Base-by-base conservation (phyloP, 306 rosid species). In the Phaseolus lunatus region DNA sequence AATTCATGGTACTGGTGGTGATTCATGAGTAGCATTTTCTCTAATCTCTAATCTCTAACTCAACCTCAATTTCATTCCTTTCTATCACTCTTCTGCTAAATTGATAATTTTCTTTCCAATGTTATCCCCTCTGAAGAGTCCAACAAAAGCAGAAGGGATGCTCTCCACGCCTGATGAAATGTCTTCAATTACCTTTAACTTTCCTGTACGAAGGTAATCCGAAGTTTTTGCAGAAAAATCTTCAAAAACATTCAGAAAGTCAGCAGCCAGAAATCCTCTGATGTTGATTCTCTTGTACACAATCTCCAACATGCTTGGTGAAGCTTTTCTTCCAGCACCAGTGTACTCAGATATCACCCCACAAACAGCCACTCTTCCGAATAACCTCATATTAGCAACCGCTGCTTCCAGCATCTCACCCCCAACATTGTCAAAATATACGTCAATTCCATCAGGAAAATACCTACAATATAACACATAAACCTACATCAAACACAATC, bases 351-450 rank as follows among this genome's bases (percentile, higher is more conserved):
- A 78, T 0, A 93, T 93, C 3, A 87, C 90, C 0, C 96, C 95
- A 78, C 95, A 93, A 22, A 75, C 67, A 10, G 86, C 85, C 65
- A 93, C 90, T 82, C 93, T 90, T 14, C 98, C 98, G 48, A 77
- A 84, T 3, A 48, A 1, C 35, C 87, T 93, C 97, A 93, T 81
- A 75, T 91, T 93, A 0, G 56, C 73, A 69, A 91, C 68, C 0
- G 97, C 89, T 50, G 95, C 98, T 44, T 91, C 92, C n/a, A 85
- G 81, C 89, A 89, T 91, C 62, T 85, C 87, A 1, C 59, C 90
- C 5, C 97, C 96, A 45, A 93, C 98, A 39, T 93, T 93, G 87
- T 93, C 98, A 35, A 93, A 91, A 72, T 88, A 93, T 65, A 93
- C 77, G 44, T 93, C 96, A 64, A 93, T 91, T 50, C 98, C 98